A percentile compares a stretch with the other conserved stretches of the same genome.
These are phyloP conservation scores for baker's yeast (Saccharomyces cerevisiae) DNA, from an alignment of 805 yeast genomes.

Conservation along the genomic window DNA sequence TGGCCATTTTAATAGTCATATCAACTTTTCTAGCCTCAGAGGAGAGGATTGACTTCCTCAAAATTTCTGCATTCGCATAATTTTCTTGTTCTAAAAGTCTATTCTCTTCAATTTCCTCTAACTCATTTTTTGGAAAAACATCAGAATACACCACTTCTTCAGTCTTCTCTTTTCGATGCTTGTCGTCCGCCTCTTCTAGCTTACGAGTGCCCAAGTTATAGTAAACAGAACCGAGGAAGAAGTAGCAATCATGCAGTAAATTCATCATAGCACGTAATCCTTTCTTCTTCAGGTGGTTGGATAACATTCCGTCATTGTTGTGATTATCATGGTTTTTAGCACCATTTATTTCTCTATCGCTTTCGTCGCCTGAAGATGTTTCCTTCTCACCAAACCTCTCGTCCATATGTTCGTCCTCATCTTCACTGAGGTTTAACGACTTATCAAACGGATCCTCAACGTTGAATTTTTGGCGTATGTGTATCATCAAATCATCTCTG, in stretches of 20 bases:
- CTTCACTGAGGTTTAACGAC: background rate
- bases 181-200: constrained; percentile 22
- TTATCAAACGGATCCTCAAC: constrained; percentile 14
- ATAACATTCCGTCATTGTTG: background rate
- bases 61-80: constrained; percentile 52
- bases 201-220: constrained; percentile 24
- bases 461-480: constrained; percentile 7
- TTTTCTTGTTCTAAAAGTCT: constrained; percentile 42
- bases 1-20: constrained; percentile 20
- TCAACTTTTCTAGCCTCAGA: constrained; percentile 29
- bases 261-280: constrained; percentile 32
- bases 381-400: background rate
- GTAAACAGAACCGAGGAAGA: constrained; percentile 51
- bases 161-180: constrained; percentile 18
- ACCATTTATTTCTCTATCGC: background rate
- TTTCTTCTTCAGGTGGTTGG: constrained; percentile 1
- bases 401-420: background rate
- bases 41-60: constrained; percentile 46
- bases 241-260: constrained; percentile 65
- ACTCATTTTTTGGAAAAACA: constrained; percentile 22
- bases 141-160: constrained; percentile 14
- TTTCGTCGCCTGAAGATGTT: background rate
- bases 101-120: constrained; percentile 26
- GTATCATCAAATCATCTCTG: constrained; percentile 12
- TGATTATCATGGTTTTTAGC: background rate